phyloP scores from a whole-genome alignment of 192 early-diverging fungal genomes.

The Gryganskiella cystojenkinii region DNA sequence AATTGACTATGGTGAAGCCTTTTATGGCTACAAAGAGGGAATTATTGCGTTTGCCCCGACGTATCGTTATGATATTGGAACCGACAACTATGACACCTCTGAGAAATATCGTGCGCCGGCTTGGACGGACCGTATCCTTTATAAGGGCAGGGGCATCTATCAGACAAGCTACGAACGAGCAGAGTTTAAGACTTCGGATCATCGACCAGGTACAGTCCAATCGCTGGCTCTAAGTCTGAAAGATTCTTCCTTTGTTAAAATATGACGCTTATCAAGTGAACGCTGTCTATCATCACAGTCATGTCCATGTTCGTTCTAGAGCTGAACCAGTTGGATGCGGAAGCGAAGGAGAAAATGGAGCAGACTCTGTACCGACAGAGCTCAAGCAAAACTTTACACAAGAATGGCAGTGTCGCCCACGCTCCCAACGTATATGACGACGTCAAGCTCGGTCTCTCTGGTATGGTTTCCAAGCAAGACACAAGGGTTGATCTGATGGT shows the following conservation, averaged over 20 bases:
- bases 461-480: background rate
- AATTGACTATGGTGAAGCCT: constrained; percentile 70
- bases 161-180: constrained; percentile 66
- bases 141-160: constrained; percentile 59
- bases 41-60: constrained; percentile 79
- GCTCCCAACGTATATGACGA: background rate
- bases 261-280: background rate
- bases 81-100: constrained; percentile 76
- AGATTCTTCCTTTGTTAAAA: background rate
- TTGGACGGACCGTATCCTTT: constrained; percentile 68
- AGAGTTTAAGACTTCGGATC: constrained; percentile 81
- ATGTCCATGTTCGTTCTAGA: constrained; percentile 50
- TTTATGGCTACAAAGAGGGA: constrained; percentile 83
- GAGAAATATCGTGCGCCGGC: constrained; percentile 50
- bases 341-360: constrained; percentile 57
- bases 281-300: constrained; percentile 1
- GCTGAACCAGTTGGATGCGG: constrained; percentile 57
- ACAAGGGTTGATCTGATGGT: too few species aligned
- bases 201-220: constrained; percentile 76
- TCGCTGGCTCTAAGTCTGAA: background rate
- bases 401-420: background rate
- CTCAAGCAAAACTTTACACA: constrained; percentile 4
- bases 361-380: constrained; percentile 62
- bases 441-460: too few species aligned
- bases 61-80: constrained; percentile 85